Conservation (phyloP, 2,329 filamentous ascomycete species). For the Exophiala sideris region DNA sequence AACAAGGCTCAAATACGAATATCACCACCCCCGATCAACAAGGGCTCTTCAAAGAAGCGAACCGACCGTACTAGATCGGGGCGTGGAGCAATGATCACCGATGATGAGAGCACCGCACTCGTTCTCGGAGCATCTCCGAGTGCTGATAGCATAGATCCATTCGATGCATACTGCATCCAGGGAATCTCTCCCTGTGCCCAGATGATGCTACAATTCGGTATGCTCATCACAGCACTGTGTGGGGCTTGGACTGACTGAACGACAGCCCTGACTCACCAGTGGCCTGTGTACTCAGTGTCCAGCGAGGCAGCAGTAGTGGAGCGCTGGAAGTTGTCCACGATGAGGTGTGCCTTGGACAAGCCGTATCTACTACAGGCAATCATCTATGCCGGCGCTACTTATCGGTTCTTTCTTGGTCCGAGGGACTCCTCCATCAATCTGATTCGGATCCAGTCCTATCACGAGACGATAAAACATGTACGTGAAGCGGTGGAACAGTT, state of each 20-base stretch:
- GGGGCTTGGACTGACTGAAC: not conserved
- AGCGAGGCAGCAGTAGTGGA: not conserved
- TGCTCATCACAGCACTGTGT: not conserved
- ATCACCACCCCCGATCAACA: not conserved
- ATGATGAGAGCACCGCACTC: not conserved
- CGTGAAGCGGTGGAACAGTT: not conserved
- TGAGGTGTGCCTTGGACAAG: not conserved
- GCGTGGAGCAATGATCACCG: not conserved
- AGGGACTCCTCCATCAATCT: not conserved
- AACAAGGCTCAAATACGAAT: not conserved
- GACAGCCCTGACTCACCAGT: constrained; percentile 2
- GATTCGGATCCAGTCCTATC: not conserved
- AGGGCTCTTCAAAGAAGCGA: not conserved
- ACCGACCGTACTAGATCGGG: not conserved
- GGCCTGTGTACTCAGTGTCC: not conserved
- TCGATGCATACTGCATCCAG: not conserved
- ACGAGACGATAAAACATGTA: not conserved
- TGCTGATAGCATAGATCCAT: not conserved
- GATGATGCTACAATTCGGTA: constrained; percentile 2
- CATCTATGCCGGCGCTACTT: constrained; percentile 1
- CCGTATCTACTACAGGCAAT: not conserved
- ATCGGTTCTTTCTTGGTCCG: constrained; percentile 1
- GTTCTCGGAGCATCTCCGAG: not conserved
- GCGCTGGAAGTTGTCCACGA: not conserved
- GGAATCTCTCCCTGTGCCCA: not conserved